Evolutionary conservation across 1,284 basidiomycete species (phyloP), one percentile per base, ranked within the genome.

Genomic region (Earliella scabrosa): DNA sequence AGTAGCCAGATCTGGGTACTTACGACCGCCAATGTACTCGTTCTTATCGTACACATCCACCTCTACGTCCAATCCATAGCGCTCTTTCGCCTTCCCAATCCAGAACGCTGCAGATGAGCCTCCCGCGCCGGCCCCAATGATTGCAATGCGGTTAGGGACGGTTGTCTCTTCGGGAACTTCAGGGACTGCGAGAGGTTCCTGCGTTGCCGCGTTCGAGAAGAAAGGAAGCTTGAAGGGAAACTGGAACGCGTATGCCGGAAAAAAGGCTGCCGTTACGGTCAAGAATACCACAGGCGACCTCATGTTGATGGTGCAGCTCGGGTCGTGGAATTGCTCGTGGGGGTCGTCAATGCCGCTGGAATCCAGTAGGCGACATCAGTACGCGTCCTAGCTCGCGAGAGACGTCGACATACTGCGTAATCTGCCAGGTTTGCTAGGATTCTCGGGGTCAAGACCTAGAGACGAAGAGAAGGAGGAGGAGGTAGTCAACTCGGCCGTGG

Each of bases 81-180:
- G 75, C 57, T 88, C 77, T 65, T 87, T 87, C 14, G 90, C 90
- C 65, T 88, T 89, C 6, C 81, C 76, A 47, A 97, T 82, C 86
- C 93, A 95, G 72, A 93, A 95, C 1, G 95, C 92, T 9, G 94
- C 91, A 11, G 90, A 87, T 10, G 85, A 86, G 2, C 95, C 95
- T 8, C 82, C 91, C 8, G 95, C 92, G 20, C 95, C 95, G 0
- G 94, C 93, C 34, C 95, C 95, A 40, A 97, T 83, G 66, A 97
- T 86, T 7, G 94, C 94, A 59, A 97, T 59, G 44, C 68, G 64
- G 56, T 66, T 68, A 0, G 58, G 55, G 54, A 68, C 35, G 2
- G 39, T 31, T 1, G 41, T 48, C 2, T 53, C 24, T 9, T 45
- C 46, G 8, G 55, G 49, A 2, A 47, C 32, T 13, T 57, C 41